Base-by-base conservation (phyloP, 106 monocot species). In the Dendrobium officinale region DNA sequence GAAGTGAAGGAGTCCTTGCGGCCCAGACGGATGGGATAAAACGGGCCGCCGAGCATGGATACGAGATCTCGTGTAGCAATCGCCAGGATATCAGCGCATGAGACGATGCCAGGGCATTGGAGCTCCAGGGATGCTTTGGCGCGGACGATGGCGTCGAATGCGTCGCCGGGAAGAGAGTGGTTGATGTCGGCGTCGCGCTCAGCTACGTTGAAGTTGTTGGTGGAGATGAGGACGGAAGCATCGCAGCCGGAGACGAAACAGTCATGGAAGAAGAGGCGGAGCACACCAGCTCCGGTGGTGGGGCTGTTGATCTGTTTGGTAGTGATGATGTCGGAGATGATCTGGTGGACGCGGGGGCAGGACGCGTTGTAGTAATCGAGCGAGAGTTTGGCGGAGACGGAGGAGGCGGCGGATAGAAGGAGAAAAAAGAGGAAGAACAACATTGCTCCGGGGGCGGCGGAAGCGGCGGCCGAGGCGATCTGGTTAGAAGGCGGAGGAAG, bases 31-130 rank as follows among this genome's bases (percentile, higher is more conserved):
- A 90, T 77, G 48, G 79, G 55, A 82, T 80, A 85, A 80, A 82
- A 90, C 7, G 72, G 90, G 61, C 91, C 92, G 64, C 93, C 92
- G 24, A 90, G 80, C 88, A 93, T 93, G 76, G 86, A 61, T 75
- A 93, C 73, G 70, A 90, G 88, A 83, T 87, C 87, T 33, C 90
- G 82, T 37, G 93, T 78, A 45, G 93, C 90, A 20, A 93, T 42
- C 75, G 98, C 92, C 13, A 95, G 86, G 82, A 98, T 87, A 81
- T 98, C 98, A 47, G 98, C 87, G 81, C 98, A 98, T 24, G 98
- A 98, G 55, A 98, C 98, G 17, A 92, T 77, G 1, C 88, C 92
- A 10, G 98, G 98, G 85, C 98, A 98, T 75, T 84, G 56, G 59
- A 93, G 86, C 84, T 93, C 93, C 40, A 93, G 82, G 48, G 83